Conservation (phyloP, 495 filamentous ascomycete genomes). For the Aspergillus asperescens region DNA sequence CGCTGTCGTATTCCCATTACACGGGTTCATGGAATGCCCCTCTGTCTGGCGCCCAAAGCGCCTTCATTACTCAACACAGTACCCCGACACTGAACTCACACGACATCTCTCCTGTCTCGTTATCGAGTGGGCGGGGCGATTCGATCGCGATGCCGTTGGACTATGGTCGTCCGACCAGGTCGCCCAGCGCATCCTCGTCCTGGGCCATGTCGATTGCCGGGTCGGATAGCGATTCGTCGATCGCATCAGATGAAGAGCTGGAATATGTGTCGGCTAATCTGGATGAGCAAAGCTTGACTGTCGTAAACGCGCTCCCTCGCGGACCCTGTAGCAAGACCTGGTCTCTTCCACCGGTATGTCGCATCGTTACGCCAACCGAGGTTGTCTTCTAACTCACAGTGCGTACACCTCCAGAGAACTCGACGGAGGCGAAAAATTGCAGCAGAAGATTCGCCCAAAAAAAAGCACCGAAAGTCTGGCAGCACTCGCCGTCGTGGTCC, state of each 20-base stretch:
- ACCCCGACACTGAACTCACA: neutral
- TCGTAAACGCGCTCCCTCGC: neutral
- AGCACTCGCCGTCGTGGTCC: slow-evolving; percentile 9
- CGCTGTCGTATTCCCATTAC: slow-evolving; percentile 2
- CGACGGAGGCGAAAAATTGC: slow-evolving; percentile 6
- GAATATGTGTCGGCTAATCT: neutral
- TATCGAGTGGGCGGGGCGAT: neutral
- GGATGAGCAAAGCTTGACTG: neutral
- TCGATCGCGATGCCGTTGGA: slow-evolving; percentile 3
- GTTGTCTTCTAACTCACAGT: slow-evolving; percentile 5
- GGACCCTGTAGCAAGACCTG: slow-evolving; percentile 13
- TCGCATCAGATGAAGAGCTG: slow-evolving; percentile 7
- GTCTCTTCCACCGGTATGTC: slow-evolving; percentile 11
- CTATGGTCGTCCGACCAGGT: slow-evolving; percentile 3
- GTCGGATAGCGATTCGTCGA: slow-evolving; percentile 9
- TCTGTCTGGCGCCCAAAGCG: slow-evolving; percentile 3
- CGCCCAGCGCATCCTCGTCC: slow-evolving; percentile 6
- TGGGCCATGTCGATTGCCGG: slow-evolving; percentile 2
- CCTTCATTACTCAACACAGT: slow-evolving; percentile 1
- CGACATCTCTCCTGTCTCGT: neutral
- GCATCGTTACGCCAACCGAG: neutral
- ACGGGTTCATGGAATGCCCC: slow-evolving; percentile 3
- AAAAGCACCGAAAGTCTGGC: slow-evolving; percentile 1
- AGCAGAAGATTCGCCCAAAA: slow-evolving; percentile 1
- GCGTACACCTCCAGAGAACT: slow-evolving; percentile 1